Conservation (phyloP, 257 asterid species). For the Solanum dulcamara region DNA sequence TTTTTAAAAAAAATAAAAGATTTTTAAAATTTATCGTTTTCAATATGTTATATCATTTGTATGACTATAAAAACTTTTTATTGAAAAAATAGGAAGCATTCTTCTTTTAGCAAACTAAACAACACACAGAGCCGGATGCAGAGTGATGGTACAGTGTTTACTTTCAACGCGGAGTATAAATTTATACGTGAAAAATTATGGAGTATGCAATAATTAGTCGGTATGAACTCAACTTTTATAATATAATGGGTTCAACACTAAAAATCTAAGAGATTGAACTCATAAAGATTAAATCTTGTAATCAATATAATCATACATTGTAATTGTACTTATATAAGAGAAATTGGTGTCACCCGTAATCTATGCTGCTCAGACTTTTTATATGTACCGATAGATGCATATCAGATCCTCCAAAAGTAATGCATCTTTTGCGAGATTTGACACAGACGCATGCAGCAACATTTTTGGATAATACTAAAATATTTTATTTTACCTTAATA, state of each 20-base stretch:
- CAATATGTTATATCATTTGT: background rate
- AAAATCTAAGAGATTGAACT: too few species aligned
- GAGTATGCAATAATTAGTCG: too few species aligned
- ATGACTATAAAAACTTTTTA: background rate
- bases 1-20: background rate
- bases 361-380: background rate
- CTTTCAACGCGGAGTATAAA: background rate
- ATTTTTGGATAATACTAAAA: too few species aligned
- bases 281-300: too few species aligned
- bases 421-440: background rate
- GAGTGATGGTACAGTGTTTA: too few species aligned
- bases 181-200: too few species aligned
- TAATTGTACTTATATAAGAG: background rate
- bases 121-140: too few species aligned
- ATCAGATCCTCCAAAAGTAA: background rate
- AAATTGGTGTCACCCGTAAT: rapidly evolving
- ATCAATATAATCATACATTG: background rate
- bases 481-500: too few species aligned
- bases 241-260: too few species aligned
- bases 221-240: too few species aligned
- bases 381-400: background rate
- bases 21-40: background rate
- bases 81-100: background rate
- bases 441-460: background rate
- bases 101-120: too few species aligned